Evolutionary conservation across 2,329 filamentous ascomycete genomes (phyloP).

Genomic region (Fusarium sp.): DNA sequence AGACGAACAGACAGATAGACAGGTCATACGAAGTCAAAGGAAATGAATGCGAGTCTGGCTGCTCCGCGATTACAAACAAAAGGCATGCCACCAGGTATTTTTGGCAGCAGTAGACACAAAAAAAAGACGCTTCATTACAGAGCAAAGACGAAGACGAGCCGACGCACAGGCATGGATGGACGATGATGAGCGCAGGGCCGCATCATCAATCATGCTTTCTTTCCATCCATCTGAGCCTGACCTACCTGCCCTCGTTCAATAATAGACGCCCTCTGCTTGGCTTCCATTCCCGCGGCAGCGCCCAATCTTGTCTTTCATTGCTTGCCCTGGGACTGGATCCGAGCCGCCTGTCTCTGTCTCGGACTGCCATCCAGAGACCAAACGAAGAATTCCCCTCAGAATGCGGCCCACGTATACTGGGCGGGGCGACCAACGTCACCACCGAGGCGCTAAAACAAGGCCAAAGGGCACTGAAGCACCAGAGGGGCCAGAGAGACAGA

Average conservation of each 20-base stretch:
- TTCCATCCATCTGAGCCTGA: not conserved
- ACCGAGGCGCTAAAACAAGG: conserved; percentile 27
- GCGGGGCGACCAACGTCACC: conserved; percentile 36
- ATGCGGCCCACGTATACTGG: conserved; percentile 26
- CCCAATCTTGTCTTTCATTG: not conserved
- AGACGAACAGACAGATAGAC: not conserved
- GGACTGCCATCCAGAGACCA: not conserved
- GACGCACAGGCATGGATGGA: not conserved
- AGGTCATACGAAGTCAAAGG: conserved; percentile 10
- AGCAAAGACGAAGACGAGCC: not conserved
- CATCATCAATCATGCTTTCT: conserved; percentile 5
- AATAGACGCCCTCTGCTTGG: conserved; percentile 5
- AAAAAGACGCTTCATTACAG: not conserved
- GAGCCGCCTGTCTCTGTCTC: not conserved
- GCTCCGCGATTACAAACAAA: conserved; percentile 4
- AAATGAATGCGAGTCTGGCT: not conserved
- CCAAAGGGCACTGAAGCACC: conserved; percentile 4
- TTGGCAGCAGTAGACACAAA: not conserved
- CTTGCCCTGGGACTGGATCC: not conserved
- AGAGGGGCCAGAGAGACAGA: not conserved
- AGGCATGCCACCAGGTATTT: not conserved
- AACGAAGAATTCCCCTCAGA: not conserved
- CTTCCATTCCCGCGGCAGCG: not conserved
- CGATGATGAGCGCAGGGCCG: not conserved
- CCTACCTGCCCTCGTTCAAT: not conserved